Evolutionary conservation across 2,329 filamentous ascomycete genomes (phyloP).

Genomic region (Emmonsia crescens): DNA sequence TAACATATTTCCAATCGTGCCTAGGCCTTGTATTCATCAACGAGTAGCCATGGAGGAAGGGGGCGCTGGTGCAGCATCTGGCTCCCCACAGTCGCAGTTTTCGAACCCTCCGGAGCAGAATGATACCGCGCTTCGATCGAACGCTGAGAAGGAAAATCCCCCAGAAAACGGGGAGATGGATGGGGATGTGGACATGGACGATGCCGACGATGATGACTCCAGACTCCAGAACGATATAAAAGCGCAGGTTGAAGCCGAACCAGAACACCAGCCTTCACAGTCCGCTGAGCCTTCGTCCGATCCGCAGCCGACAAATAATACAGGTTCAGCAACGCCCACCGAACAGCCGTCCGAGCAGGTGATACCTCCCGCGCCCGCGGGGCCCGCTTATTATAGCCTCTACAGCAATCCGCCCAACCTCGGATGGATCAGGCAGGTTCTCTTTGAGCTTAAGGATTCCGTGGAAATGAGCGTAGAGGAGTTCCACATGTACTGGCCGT

Average conservation of each 20-base stretch:
- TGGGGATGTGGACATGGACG: neutral
- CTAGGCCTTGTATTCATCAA: neutral
- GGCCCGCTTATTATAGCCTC: conserved; percentile 19
- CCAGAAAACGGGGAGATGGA: neutral
- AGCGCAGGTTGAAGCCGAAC: conserved; percentile 12
- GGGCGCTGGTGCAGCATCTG: neutral
- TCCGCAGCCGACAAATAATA: neutral
- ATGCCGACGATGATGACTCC: conserved; percentile 11
- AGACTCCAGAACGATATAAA: conserved; percentile 13
- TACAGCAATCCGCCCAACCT: conserved; percentile 36
- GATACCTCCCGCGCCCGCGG: neutral
- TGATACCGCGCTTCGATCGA: neutral
- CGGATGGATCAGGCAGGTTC: conserved; percentile 30
- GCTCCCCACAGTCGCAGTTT: neutral
- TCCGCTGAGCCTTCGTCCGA: neutral
- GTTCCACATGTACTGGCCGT: conserved; percentile 39
- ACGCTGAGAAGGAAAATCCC: neutral
- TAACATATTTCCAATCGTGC: neutral
- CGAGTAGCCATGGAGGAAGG: neutral
- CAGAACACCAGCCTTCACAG: neutral
- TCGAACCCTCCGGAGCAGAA: neutral
- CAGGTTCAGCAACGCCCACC: neutral
- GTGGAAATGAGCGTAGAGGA: conserved; percentile 37
- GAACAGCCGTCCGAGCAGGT: neutral
- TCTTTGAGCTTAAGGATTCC: conserved; percentile 37